Evolutionary conservation across 2,329 filamentous ascomycete species (phyloP).

Genomic region (Iodosphaeria phyllophila): DNA sequence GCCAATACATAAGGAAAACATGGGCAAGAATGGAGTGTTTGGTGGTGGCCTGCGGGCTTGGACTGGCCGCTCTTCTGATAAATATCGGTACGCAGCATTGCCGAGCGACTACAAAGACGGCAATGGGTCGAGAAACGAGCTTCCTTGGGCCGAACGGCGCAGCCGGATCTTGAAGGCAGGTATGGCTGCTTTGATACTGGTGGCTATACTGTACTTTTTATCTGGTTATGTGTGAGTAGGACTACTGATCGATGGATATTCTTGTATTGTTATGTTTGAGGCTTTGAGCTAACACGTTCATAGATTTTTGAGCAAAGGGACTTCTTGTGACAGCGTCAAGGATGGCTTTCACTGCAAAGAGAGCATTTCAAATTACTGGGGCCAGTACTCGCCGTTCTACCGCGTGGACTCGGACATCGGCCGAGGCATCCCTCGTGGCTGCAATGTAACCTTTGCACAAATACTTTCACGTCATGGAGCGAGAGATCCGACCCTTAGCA

Average conservation of each 20-base stretch:
- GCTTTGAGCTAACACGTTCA: conserved; percentile 1
- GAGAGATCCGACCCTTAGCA: conserved; percentile 56
- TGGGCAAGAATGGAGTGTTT: no score
- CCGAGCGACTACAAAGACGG: no score
- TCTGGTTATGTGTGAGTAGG: no score
- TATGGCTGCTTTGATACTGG: no score
- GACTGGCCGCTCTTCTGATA: no score
- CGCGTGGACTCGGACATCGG: conserved; percentile 50
- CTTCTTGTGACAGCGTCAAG: conserved; percentile 30
- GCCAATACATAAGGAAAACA: no score
- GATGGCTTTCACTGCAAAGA: conserved; percentile 44
- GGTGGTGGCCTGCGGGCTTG: no score
- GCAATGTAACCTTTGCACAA: conserved; percentile 62
- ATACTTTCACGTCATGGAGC: conserved; percentile 73
- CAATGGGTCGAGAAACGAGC: no score
- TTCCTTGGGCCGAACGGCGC: background rate
- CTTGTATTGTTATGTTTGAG: no score
- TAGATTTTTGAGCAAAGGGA: conserved; percentile 9
- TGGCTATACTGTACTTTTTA: no score
- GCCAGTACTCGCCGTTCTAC: conserved; percentile 78
- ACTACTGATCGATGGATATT: no score
- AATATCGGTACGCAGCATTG: no score
- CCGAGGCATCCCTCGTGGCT: conserved; percentile 41
- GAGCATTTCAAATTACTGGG: conserved; percentile 52
- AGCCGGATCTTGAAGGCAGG: conserved; percentile 2